Evolutionary conservation across 176 grass and related monocot genomes (phyloP).

Genomic region (Bolboschoenus planiculmis): DNA sequence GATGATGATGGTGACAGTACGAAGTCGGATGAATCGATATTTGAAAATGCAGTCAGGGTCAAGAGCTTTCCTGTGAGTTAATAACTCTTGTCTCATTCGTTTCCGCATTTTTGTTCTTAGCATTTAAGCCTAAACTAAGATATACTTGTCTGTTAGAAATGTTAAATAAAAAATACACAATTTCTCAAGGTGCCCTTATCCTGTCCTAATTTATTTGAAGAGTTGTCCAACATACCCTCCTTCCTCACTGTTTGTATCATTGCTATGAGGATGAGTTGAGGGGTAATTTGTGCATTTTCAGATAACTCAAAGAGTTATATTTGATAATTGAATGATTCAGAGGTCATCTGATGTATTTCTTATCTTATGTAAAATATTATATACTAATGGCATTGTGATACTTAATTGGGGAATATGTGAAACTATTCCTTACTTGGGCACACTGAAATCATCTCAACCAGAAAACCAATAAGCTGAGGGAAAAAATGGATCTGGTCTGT

Average conservation of each 20-base stretch:
- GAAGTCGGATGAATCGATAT: conserved; percentile 73
- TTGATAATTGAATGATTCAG: background rate
- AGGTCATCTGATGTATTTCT: background rate
- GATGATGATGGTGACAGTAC: conserved; percentile 40
- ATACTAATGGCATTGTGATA: background rate
- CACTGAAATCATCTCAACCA: background rate
- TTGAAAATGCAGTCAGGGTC: conserved; percentile 39
- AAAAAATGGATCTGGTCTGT: background rate
- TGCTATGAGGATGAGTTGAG: background rate
- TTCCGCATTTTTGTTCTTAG: background rate
- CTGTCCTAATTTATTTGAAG: background rate
- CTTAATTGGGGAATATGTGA: background rate
- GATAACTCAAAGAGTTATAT: background rate
- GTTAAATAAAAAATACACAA: background rate
- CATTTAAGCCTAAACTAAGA: background rate
- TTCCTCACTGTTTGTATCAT: background rate
- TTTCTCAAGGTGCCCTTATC: background rate
- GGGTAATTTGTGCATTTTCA: background rate
- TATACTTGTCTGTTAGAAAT: background rate
- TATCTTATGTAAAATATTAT: background rate
- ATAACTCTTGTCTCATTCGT: background rate
- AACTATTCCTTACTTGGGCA: background rate
- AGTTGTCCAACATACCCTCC: background rate
- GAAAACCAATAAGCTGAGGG: background rate
- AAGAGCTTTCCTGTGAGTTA: conserved; percentile 89